Percentiles rank a stretch among this genome's conserved stretches.
Evolutionary conservation across 2,329 filamentous ascomycete genomes (phyloP).

Genomic region (Coniochaeta pulveracea): DNA sequence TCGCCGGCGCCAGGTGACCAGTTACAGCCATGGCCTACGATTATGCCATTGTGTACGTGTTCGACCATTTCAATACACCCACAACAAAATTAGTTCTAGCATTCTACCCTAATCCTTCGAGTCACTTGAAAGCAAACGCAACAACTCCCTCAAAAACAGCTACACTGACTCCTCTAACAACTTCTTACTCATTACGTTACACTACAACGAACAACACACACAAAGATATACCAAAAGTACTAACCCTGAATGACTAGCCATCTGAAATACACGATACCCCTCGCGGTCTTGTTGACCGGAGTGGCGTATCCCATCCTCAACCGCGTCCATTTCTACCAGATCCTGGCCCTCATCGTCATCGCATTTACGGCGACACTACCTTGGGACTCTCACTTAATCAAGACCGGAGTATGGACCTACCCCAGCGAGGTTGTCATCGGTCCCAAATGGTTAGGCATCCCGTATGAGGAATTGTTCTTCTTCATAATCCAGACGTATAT

Average conservation of each 20-base stretch:
- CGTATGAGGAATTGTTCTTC: conserved; percentile 65
- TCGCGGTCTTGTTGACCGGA: conserved; percentile 45
- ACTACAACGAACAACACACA: too few relatives aligned
- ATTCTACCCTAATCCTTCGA: too few relatives aligned
- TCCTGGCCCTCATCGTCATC: conserved; percentile 46
- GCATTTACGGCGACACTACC: conserved; percentile 59
- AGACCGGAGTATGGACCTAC: conserved; percentile 59
- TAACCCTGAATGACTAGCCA: conserved; percentile 43
- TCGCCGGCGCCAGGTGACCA: too few relatives aligned
- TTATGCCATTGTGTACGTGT: conserved; percentile 14
- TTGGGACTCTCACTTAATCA: conserved; percentile 68
- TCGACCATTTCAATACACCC: too few relatives aligned
- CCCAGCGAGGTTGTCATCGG: conserved; percentile 54
- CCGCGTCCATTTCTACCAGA: conserved; percentile 50
- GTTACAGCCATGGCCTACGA: conserved; percentile 14
- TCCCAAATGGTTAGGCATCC: conserved; percentile 50
- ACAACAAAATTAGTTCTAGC: too few relatives aligned
- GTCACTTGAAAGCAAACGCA: too few relatives aligned
- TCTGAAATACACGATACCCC: conserved; percentile 55
- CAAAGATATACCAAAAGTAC: too few relatives aligned
- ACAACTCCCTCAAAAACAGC: too few relatives aligned
- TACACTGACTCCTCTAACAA: too few relatives aligned
- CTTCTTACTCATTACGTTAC: too few relatives aligned
- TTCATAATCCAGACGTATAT: conserved; percentile 69
- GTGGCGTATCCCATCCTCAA: conserved; percentile 52